Conservation (phyloP, 192 early-diverging fungal genomes). For the Linnemannia elongata region DNA sequence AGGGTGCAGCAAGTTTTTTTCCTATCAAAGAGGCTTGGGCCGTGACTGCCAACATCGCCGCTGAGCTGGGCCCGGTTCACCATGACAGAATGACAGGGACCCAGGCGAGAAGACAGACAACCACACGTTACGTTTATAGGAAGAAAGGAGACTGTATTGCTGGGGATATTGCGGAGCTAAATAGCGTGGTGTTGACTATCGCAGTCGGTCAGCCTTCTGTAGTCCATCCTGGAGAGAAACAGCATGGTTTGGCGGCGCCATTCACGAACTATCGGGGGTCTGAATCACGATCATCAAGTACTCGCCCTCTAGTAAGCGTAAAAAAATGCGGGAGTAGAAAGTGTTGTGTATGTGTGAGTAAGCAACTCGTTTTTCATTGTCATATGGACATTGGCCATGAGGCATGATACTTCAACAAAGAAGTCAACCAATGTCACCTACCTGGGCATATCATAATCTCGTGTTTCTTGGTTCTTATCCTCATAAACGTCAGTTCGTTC, state of each 20-base stretch:
- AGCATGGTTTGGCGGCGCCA: background rate
- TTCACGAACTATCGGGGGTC: conserved; percentile 67
- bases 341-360: background rate
- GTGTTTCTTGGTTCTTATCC: conserved; percentile 94
- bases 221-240: background rate
- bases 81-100: no score
- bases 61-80: no score
- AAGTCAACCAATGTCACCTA: conserved; percentile 40
- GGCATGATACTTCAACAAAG: background rate
- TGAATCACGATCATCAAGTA: conserved; percentile 89
- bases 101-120: no score
- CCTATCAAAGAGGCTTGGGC: background rate
- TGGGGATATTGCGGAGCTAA: background rate
- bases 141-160: background rate
- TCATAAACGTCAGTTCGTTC: conserved; percentile 95
- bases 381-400: conserved; percentile 3
- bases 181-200: background rate
- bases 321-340: background rate
- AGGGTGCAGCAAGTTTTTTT: background rate
- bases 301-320: conserved; percentile 73
- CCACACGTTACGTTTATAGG: no score
- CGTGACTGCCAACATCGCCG: background rate
- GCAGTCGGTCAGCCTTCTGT: background rate
- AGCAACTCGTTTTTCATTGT: background rate
- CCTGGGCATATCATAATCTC: conserved; percentile 97